Base-by-base conservation (phyloP, 1,284 basidiomycete genomes). In the Calocybe gambosa region DNA sequence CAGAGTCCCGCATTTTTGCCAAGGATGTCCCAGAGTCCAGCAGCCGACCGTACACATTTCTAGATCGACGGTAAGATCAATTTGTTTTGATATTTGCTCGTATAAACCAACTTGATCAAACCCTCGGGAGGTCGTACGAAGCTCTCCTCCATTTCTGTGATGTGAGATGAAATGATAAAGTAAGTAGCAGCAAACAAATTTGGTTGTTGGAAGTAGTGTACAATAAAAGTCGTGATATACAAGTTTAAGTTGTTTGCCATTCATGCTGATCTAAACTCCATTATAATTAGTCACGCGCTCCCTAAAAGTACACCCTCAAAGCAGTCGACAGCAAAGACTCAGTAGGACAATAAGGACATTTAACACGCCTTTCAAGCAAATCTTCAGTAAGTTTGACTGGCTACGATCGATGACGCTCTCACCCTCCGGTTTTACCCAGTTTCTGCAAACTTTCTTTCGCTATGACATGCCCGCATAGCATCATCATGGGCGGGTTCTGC, bases 401-500 rank as follows among this genome's bases (percentile, higher is more conserved):
- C 36, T 52, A 39, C 36, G 1, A 46, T 20, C 28, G 43, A 41
- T 29, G 46, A 23, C 35, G 25, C 16, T 76, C 90, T 59, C 58
- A 94, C 93, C 88, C 87, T 58, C 80, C 81, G 19, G 85, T 78
- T 68, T 95, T 96, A 59, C 85, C 82, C 39, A 97, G 69, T 61
- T 92, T 89, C 50, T 80, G 77, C 55, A 96, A 69, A 61, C 89
- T 93, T 57, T 96, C 93, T 59, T 86, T 85, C 1, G 89, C 85
- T 41, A 97, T 82, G 29, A 95, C 92, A 66, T 99, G 96, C 0
- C 95, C 95, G 62, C 95, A 99, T 1, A 74, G 69, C 73, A 99
- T 84, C 89, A 97, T 94, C 90, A 96, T 96, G 0, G 95, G 95
- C 16, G 94, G 96, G 63, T 99, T 99, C 49, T 76, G 63, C 43